Evolutionary conservation across 306 rosid genomes (phyloP).

Genomic region (Ormosia emarginata): DNA sequence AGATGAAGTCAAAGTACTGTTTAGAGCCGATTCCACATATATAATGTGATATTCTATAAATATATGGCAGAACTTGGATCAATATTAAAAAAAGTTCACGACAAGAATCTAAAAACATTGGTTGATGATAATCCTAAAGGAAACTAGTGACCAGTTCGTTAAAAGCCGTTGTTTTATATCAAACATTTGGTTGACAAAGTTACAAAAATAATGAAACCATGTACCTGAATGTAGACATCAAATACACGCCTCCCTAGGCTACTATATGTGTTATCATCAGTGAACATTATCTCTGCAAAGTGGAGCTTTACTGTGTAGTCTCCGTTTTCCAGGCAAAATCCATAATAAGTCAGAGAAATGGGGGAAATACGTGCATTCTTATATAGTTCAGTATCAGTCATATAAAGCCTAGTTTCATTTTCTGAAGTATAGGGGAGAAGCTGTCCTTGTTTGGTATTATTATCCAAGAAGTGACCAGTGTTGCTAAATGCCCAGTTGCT

Average conservation of each 20-base stretch:
- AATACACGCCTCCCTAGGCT: slow-evolving; percentile 47
- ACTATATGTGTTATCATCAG: neutral
- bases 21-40: neutral
- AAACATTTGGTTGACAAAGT: neutral
- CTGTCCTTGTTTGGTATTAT: neutral
- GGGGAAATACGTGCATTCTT: slow-evolving; percentile 62
- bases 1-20: neutral
- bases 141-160: neutral
- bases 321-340: slow-evolving; percentile 47
- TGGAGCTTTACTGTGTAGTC: slow-evolving; percentile 39
- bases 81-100: no score
- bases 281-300: slow-evolving; percentile 48
- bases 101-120: neutral
- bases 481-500: slow-evolving; percentile 51
- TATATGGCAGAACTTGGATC: neutral
- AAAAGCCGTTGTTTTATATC: neutral
- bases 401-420: neutral
- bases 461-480: slow-evolving; percentile 49
- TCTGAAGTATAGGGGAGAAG: neutral
- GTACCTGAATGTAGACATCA: slow-evolving; percentile 53
- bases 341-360: slow-evolving; percentile 56
- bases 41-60: neutral
- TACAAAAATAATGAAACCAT: neutral
- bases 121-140: neutral
- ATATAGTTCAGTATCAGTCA: slow-evolving; percentile 36